A percentile compares a stretch with the other conserved stretches of the same genome.
Evolutionary conservation across 2,329 filamentous ascomycete species (phyloP).

Genomic region (Fusarium phyllophilum): DNA sequence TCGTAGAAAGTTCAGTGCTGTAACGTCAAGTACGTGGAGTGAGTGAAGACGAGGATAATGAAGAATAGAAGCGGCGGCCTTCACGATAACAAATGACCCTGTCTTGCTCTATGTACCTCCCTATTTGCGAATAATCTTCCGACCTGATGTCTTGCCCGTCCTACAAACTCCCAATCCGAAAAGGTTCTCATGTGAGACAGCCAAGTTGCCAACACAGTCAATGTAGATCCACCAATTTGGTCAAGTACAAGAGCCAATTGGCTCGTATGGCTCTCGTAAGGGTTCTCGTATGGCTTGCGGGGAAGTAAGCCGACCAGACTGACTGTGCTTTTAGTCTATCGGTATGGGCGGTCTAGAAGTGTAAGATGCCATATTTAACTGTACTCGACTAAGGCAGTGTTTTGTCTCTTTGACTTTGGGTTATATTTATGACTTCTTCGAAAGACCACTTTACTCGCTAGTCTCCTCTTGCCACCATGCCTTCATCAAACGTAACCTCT

Average conservation of each 20-base stretch:
- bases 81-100: background rate
- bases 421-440: background rate
- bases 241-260: slow-evolving; percentile 17
- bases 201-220: background rate
- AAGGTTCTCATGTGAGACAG: slow-evolving; percentile 36
- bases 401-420: background rate
- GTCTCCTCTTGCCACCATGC: slow-evolving; percentile 69
- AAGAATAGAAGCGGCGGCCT: background rate
- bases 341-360: background rate
- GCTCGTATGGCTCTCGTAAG: slow-evolving; percentile 13
- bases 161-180: slow-evolving; percentile 16
- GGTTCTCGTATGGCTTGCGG: slow-evolving; percentile 4
- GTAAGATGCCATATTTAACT: background rate
- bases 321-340: slow-evolving; percentile 23
- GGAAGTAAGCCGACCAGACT: slow-evolving; percentile 1
- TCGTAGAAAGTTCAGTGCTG: background rate
- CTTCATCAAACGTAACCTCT: slow-evolving; percentile 62
- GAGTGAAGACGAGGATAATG: background rate
- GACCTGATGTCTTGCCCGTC: slow-evolving; percentile 22
- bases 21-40: background rate
- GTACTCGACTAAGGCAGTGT: background rate
- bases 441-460: slow-evolving; percentile 4
- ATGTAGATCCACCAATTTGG: slow-evolving; percentile 8
- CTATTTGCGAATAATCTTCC: background rate
- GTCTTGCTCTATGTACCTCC: slow-evolving; percentile 6